Base-by-base conservation (phyloP, 441 rosid genomes). In the Biscutella laevigata region DNA sequence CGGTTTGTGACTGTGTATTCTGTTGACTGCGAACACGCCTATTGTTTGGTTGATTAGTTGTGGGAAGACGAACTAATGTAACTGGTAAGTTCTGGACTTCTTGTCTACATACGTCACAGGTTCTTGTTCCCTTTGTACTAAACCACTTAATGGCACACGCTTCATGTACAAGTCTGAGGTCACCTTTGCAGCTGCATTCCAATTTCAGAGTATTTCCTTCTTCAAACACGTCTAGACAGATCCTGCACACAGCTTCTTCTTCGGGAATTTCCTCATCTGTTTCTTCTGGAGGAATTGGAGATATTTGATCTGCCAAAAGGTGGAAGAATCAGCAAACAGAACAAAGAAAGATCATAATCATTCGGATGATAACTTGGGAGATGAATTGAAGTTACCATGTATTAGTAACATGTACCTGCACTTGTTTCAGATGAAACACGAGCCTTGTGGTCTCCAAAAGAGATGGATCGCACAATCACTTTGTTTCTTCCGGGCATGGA, bases 171-270 rank as follows among this genome's bases (percentile, higher is more conserved):
- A 92, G 98, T 53, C 79, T 77, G 27, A 92, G 96, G 57, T 67
- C 95, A 28, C 98, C 98, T 74, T 83, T 88, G 82, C 98, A 92
- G 68, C 94, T 79, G 70, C 98, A 92, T 60, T 92, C 98, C 98
- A 83, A 80, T 83, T 92, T 92, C 50, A 92, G 78, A n/a, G 88
- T 88, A 70, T 83, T 92, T 53, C 78, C 84, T 74, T 88, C 98
- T 66, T 86, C 81, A 34, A 94, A 88, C 40, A 17, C 79, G 45
- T 88, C 98, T 1, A 83, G 70, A 74, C 96, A 92, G 68, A 92
- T 92, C 77, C 96, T 72, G 76, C 98, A 88, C 37, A 82, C 82
- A 4, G 96, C 98, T 69, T 91, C 95, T 75, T 91, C 98, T 70
- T 91, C 98, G 0, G 95, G 88, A 50, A 91, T 91, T 73, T 88